Base-by-base conservation (phyloP, 768 basidiomycete species). In the Termitomyces eurrhizus region DNA sequence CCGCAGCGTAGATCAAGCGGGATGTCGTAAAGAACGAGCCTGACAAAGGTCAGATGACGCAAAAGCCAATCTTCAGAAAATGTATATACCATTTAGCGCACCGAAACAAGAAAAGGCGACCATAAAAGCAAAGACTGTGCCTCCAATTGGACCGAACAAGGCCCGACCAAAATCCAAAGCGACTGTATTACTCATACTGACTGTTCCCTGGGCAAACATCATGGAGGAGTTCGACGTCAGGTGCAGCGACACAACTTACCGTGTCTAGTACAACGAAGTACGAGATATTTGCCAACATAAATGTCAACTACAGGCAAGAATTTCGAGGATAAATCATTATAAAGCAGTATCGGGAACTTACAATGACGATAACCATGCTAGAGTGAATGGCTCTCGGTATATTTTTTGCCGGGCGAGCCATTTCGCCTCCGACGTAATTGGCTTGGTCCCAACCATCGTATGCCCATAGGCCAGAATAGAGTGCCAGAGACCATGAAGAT, bases 361-460 rank as follows among this genome's bases (percentile, higher is more conserved):
- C 90, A 52, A 82, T 85, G 52, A 95, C 94, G 42, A 89, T 76
- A 3, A 77, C 72, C 94, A 98, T 95, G 68, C 94, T 96, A n/a
- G 80, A 77, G 70, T 98, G 95, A 46, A 98, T 93, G 1, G 89
- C 87, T 59, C 89, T 80, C 2, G 95, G 95, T 51, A 98, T 88
- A 67, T 95, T 94, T 69, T 85, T 90, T 68, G 89, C 84, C 2
- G 92, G 87, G 61, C 89, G 83, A 57, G 79, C 76, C 76, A 98
- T 91, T 72, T 94, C 94, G 33, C 92, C 95, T 14, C 90, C 92
- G 16, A 98, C 92, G 64, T 90, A 96, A 70, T 93, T 95, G 33
- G 84, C 88, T 73, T 92, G 90, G 68, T 95, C 95, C 95, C 95
- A 99, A 0, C 96, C 96, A 72, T 95, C 95, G 65, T 93, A 95